phyloP scores from a whole-genome alignment of 2,329 filamentous ascomycete species.

The Epichloe uncinata region DNA sequence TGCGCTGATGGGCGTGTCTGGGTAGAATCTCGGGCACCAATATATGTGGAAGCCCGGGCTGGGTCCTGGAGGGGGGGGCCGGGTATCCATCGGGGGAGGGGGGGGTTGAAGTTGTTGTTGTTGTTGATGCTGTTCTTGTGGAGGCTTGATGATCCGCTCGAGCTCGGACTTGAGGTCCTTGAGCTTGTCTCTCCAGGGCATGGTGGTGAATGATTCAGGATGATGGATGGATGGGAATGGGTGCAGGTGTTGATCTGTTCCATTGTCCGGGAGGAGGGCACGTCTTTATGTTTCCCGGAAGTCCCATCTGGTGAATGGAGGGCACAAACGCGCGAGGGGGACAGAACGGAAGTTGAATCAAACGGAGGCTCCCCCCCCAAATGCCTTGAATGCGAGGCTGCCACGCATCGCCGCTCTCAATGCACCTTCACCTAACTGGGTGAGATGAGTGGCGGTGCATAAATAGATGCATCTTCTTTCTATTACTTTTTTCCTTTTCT shows the following conservation, averaged over 20 bases:
- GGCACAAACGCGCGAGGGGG: neutral
- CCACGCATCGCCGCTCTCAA: neutral
- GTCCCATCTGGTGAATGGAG: no score
- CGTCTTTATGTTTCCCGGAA: no score
- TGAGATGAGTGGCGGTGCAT: neutral
- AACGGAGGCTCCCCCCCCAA: neutral
- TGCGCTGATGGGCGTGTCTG: conserved; percentile 29
- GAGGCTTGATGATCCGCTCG: conserved; percentile 20
- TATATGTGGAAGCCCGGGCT: conserved; percentile 20
- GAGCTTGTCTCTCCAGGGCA: conserved; percentile 26
- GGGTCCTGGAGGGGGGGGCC: conserved; percentile 8
- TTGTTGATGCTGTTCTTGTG: neutral
- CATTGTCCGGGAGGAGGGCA: no score
- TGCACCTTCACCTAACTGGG: neutral
- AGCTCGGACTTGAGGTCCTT: conserved; percentile 26
- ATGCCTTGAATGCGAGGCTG: neutral
- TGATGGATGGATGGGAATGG: neutral
- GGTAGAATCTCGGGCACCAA: conserved; percentile 39
- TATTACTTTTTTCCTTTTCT: no score
- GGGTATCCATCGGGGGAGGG: conserved; percentile 10
- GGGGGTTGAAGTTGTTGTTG: neutral
- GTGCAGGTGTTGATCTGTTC: neutral
- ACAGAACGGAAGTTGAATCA: neutral
- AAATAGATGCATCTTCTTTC: no score
- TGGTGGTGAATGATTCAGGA: conserved; percentile 4